These are phyloP conservation scores for Epichloe hybrida DNA, from an alignment of 2,329 filamentous ascomycete species.

Conservation along the genomic window DNA sequence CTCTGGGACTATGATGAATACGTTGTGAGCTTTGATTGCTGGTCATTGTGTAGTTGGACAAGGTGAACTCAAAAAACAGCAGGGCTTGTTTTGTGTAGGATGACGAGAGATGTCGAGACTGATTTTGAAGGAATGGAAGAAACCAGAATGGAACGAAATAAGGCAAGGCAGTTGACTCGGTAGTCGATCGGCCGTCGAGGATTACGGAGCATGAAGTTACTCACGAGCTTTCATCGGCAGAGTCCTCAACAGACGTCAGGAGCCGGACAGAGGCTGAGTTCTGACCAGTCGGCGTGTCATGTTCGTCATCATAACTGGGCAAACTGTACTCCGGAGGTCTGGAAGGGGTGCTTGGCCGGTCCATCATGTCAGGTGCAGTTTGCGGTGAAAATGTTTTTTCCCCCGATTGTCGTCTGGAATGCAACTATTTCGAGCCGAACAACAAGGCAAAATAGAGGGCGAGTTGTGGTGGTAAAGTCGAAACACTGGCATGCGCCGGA, in stretches of 20 bases:
- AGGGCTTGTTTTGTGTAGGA: not conserved
- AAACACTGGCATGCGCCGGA: not conserved
- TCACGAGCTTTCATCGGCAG: constrained; percentile 38
- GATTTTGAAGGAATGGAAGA: not conserved
- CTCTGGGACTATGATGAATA: constrained; percentile 25
- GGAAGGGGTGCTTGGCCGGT: constrained; percentile 35
- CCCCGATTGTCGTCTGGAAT: constrained; percentile 14
- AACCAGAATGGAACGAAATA: not conserved
- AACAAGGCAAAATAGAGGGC: not conserved
- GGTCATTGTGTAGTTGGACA: constrained; percentile 4
- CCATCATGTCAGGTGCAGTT: constrained; percentile 23
- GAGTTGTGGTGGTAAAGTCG: not conserved
- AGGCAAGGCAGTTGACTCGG: not conserved
- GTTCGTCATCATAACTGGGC: constrained; percentile 42
- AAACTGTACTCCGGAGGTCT: constrained; percentile 45
- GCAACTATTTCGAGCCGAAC: constrained; percentile 4
- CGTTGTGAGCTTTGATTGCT: constrained; percentile 24
- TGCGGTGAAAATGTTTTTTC: not conserved
- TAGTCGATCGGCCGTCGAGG: too few relatives aligned
- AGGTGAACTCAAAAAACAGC: constrained; percentile 20
- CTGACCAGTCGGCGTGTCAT: constrained; percentile 32
- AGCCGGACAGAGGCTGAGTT: constrained; percentile 44
- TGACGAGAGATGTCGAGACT: not conserved
- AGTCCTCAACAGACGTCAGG: constrained; percentile 49
- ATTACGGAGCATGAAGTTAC: constrained; percentile 22